Evolutionary conservation across 331 rosid genomes (phyloP), one percentile per base, ranked within the genome.

Genomic region (Pyrus hybrid): DNA sequence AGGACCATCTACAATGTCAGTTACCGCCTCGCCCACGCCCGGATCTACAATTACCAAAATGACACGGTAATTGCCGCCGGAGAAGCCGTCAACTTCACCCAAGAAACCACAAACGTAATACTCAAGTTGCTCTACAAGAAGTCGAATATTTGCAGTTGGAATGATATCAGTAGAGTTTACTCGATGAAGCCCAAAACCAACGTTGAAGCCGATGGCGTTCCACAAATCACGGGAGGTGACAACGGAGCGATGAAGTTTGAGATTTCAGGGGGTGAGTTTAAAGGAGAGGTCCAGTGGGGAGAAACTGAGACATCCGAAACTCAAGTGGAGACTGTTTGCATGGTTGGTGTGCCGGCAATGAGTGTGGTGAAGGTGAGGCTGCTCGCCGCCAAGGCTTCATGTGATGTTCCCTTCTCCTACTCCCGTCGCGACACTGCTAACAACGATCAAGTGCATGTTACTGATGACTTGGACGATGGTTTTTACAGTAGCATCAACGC

Each of bases 401-500:
- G 49, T 58, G 80, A 77, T 3, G 63, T 77, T 29, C 81, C 81
- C 0, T 70, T 60, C 41, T 70, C 75, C 4, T 77, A 70, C 37
- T 60, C 62, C 60, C 76, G 47, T 9, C 30, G 41, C 0, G 76
- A 77, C 21, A 45, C 30, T 5, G 76, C 37, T 26, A 1, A 3
- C 2, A 23, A 18, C 2, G 65, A 76, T 8, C 6, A 43, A 2
- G 65, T 61, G 18, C 5, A 29, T 5, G 47, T 9, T 28, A 26
- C 6, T 14, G 3, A 58, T 5, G 17, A 45, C 47, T 16, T 70
- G 63, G 70, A 77, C 14, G 76, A 77, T 7, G 81, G 81, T 33
- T 8, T 77, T 47, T 77, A 62, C 54, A 51, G 9, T 5, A 49
- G 71, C 56, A 12, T 3, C 43, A 77, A 67, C 49, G 8, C 18